phyloP scores from a whole-genome alignment of 2,329 filamentous ascomycete species.

The Trichophyton verrucosum region DNA sequence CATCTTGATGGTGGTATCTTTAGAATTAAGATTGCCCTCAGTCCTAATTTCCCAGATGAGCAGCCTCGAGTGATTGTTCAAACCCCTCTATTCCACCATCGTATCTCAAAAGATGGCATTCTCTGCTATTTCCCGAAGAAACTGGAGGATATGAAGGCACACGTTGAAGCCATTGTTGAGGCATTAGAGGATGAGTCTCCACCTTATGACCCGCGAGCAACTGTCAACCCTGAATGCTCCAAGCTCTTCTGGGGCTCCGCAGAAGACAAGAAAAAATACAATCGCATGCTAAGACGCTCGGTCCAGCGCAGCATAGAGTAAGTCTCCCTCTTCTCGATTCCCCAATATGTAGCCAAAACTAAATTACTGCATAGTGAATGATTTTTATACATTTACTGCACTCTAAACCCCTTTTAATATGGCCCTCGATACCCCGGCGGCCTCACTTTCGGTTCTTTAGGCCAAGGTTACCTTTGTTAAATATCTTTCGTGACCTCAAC shows the following conservation, averaged over 20 bases:
- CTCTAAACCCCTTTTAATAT: background rate
- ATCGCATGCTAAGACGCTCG: conserved; percentile 63
- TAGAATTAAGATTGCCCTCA: conserved; percentile 65
- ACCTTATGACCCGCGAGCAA: conserved; percentile 77
- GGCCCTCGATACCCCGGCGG: background rate
- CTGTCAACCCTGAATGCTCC: conserved; percentile 75
- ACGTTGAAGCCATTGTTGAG: conserved; percentile 71
- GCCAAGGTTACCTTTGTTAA: background rate
- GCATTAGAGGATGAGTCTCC: conserved; percentile 79
- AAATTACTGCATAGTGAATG: background rate
- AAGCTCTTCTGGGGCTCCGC: conserved; percentile 73
- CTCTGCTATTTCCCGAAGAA: conserved; percentile 67
- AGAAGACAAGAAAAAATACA: conserved; percentile 74
- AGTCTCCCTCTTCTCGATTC: conserved; percentile 2
- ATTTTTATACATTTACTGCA: background rate
- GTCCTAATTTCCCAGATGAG: conserved; percentile 73
- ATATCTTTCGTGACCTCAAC: background rate
- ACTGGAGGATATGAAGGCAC: conserved; percentile 64
- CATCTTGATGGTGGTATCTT: conserved; percentile 88
- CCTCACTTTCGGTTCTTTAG: background rate
- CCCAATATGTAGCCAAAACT: too few species aligned
- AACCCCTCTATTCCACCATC: conserved; percentile 75
- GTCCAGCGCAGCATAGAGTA: conserved; percentile 41
- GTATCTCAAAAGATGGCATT: conserved; percentile 66
- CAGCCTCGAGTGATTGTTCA: conserved; percentile 74